Evolutionary conservation across 495 filamentous ascomycete species (phyloP).

Genomic region (Penicillium paradoxum): DNA sequence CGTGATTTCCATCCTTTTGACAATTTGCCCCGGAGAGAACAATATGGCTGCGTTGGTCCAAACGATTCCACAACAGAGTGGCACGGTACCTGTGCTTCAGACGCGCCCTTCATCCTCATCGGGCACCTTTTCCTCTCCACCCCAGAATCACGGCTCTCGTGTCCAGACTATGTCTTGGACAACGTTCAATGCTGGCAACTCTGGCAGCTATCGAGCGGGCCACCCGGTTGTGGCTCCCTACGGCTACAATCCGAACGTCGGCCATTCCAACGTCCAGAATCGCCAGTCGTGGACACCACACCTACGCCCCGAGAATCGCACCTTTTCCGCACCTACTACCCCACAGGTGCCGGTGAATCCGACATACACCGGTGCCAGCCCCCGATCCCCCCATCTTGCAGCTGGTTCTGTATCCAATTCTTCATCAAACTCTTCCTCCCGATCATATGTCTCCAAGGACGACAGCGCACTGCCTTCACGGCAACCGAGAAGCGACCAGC

Average conservation of each 20-base stretch:
- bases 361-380: conserved; percentile 32
- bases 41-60: conserved; percentile 90
- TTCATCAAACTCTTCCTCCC: conserved; percentile 40
- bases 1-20: conserved; percentile 12
- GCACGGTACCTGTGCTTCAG: conserved; percentile 77
- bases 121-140: conserved; percentile 38
- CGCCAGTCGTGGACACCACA: conserved; percentile 58
- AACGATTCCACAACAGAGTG: conserved; percentile 77
- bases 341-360: conserved; percentile 45
- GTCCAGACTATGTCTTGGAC: conserved; percentile 58
- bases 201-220: conserved; percentile 63
- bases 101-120: conserved; percentile 72
- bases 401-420: conserved; percentile 59
- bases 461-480: conserved; percentile 45
- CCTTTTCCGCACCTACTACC: conserved; percentile 58
- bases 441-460: conserved; percentile 43
- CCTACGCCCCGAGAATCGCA: conserved; percentile 62
- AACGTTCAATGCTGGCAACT: conserved; percentile 54
- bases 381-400: conserved; percentile 52
- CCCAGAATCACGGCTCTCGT: conserved; percentile 44
- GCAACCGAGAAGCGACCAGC: conserved; percentile 31
- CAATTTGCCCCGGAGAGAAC: conserved; percentile 28
- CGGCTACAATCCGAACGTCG: conserved; percentile 73
- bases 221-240: conserved; percentile 72
- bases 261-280: conserved; percentile 46